Base-by-base conservation (phyloP, 305 asterid genomes). In the Rubia tinctorum region DNA sequence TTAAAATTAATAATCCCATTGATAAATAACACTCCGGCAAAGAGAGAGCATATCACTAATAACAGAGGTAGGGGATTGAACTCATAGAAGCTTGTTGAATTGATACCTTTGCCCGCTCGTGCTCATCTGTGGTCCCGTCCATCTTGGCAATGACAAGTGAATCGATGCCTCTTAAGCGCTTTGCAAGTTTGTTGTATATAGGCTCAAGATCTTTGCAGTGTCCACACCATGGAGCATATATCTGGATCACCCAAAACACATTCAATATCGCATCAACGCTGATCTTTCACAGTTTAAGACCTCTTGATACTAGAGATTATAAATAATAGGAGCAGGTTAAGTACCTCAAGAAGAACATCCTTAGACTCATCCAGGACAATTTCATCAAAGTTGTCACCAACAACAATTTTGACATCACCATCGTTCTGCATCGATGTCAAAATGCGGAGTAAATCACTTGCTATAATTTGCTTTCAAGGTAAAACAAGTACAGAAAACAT, bases 261-360 rank as follows among this genome's bases (percentile, higher is more conserved):
- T 7, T 37, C 42, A 71, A 43, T 68, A n/a, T 37, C 37, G 39
- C 23, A 44, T 69, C 7, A 71, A 61, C 18, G 23, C 43, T 47
- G 7, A 7, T 18, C 40, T 25, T 59, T 45, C n/a, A 56, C 7
- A 34, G 68, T 71, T 67, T 67, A 58, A 71, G 9, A 18, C 22
- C 59, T 6, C 22, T 18, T 53, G 9, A 17, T 18, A 18, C 59
- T 45, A 12, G 43, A 11, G 6, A 44, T 7, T 17, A 34, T 62
- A 59, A 44, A 15, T 47, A 66, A 72, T 2, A 56, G 68, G 30
- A 53, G 61, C 67, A 70, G 53, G 58, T 77, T 59, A 45, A 63
- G 34, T 91, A 93, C 98, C 98, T 91, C 99, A 27, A 94, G 91
- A 85, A 94, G 98, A 86, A 91, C 97, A 77, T 94, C 99, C 75